Evolutionary conservation across 306 rosid genomes (phyloP).

Genomic region (Fragaria nilgerrensis): DNA sequence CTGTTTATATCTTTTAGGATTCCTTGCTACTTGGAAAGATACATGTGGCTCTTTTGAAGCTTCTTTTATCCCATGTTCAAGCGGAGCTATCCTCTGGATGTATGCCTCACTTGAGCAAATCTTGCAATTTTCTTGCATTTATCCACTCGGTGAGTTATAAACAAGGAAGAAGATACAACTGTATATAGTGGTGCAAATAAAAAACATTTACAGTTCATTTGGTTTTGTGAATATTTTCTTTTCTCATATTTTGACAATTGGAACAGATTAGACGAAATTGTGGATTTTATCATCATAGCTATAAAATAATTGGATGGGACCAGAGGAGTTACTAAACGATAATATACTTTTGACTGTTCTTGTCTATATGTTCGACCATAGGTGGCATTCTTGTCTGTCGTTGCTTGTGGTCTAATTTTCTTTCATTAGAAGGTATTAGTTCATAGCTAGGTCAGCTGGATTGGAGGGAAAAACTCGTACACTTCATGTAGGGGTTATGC

Average conservation of each 20-base stretch:
- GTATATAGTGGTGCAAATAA: neutral
- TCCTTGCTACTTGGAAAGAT: conserved; percentile 83
- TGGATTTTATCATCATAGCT: neutral
- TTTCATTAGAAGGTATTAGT: too few relatives aligned
- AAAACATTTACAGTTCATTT: neutral
- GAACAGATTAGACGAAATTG: neutral
- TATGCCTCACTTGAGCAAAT: conserved; percentile 59
- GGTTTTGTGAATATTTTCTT: neutral
- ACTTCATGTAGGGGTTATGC: too few relatives aligned
- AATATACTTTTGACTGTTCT: neutral
- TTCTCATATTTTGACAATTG: neutral
- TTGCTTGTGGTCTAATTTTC: too few relatives aligned
- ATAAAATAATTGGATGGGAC: neutral
- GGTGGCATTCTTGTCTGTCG: neutral
- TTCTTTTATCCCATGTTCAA: conserved; percentile 74
- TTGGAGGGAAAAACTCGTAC: too few relatives aligned
- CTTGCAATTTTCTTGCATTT: conserved; percentile 88
- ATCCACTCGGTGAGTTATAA: conserved; percentile 76
- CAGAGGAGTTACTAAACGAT: neutral
- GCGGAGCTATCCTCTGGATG: conserved; percentile 54
- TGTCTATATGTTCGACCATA: neutral
- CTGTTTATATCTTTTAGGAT: conserved; percentile 50
- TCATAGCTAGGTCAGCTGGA: too few relatives aligned
- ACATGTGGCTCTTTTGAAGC: conserved; percentile 76
- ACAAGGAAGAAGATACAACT: neutral